A percentile compares a stretch with the other conserved stretches of the same genome.
Conservation (phyloP, 2,329 filamentous ascomycete genomes). For the Periconia digitata region DNA sequence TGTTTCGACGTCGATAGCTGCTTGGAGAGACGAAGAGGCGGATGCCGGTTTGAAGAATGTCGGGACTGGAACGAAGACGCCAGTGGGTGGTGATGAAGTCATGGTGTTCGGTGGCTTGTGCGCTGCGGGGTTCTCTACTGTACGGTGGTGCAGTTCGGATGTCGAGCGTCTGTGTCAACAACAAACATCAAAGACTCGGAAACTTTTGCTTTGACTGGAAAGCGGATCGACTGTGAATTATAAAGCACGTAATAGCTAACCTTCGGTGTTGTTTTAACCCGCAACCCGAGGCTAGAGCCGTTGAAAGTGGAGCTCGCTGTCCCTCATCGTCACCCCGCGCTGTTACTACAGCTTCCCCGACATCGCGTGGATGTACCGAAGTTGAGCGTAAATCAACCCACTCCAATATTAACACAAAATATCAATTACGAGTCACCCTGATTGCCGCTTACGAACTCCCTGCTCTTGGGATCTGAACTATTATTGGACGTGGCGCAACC, state of each 20-base stretch:
- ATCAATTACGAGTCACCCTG: no score
- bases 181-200: no score
- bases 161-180: no score
- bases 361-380: no score
- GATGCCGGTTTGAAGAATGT: slow-evolving; percentile 63
- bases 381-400: no score
- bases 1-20: slow-evolving; percentile 59
- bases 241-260: slow-evolving; percentile 2
- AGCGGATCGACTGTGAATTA: background rate
- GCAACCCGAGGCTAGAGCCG: slow-evolving; percentile 27
- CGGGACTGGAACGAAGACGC: slow-evolving; percentile 52
- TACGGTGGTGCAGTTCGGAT: background rate
- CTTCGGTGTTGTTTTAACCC: slow-evolving; percentile 29
- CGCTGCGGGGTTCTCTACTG: background rate
- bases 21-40: slow-evolving; percentile 46
- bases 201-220: background rate
- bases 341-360: no score
- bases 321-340: slow-evolving; percentile 28
- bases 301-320: slow-evolving; percentile 18
- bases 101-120: slow-evolving; percentile 19
- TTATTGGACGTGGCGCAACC: no score
- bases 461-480: no score
- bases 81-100: slow-evolving; percentile 36
- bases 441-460: no score
- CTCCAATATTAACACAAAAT: no score